Percentiles rank a stretch among this genome's conserved stretches.
phyloP scores from a whole-genome alignment of 2,329 filamentous ascomycete species.

The Colletotrichum lindemuthianum region DNA sequence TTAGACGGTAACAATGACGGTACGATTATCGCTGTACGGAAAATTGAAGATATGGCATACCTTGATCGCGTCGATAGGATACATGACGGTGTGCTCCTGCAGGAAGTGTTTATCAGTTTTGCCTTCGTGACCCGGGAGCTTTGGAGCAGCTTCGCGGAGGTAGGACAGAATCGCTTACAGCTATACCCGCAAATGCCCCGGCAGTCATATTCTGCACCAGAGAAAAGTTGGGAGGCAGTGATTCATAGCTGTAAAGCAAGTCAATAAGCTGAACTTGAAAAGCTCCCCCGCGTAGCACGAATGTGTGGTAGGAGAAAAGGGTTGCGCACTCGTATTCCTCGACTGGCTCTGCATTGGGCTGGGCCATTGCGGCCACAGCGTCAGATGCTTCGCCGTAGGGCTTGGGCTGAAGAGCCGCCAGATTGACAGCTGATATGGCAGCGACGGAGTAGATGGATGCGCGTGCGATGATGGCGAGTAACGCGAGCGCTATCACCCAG shows the following conservation, averaged over 20 bases:
- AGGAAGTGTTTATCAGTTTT: constrained; percentile 36
- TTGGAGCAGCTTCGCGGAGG: not conserved
- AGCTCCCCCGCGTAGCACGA: not conserved
- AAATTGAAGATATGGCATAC: constrained; percentile 55
- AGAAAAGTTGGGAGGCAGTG: constrained; percentile 92
- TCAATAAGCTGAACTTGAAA: not conserved
- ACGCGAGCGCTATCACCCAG: too few species aligned
- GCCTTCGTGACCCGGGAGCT: not conserved
- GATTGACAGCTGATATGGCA: constrained; percentile 56
- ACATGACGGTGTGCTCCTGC: constrained; percentile 99
- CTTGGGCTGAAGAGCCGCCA: constrained; percentile 70
- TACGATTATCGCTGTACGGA: not conserved
- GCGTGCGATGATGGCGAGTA: too few species aligned
- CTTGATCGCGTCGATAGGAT: constrained; percentile 97
- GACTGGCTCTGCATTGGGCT: constrained; percentile 70
- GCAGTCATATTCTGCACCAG: constrained; percentile 94
- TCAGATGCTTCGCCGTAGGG: constrained; percentile 70
- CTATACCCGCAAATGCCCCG: constrained; percentile 95
- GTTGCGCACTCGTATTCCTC: constrained; percentile 73
- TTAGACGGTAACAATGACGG: constrained; percentile 32
- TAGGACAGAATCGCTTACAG: constrained; percentile 65
- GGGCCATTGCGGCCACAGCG: constrained; percentile 77
- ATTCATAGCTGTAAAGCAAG: constrained; percentile 76
- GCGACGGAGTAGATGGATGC: too few species aligned
- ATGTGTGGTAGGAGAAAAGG: constrained; percentile 11